Base-by-base conservation (phyloP, 1,139 yeast genomes). In the Hanseniaspora uvarum region DNA sequence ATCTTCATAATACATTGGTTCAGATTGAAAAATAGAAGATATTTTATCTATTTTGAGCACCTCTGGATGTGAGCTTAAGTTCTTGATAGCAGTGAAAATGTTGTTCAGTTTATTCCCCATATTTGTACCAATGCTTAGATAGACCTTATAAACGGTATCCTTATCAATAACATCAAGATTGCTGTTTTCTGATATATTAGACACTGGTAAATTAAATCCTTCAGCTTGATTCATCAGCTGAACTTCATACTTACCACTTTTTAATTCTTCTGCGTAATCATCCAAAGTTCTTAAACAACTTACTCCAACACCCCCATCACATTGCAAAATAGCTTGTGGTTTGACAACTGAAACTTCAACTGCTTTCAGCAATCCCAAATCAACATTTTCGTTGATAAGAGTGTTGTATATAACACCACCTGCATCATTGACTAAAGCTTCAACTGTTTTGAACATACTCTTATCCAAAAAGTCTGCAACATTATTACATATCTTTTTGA, bases 381-480 rank as follows among this genome's bases (percentile, higher is more conserved):
- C 67, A 36, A 63, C 58, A 8, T 59, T 56, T 56, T 74, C 75
- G 52, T 44, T 31, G 36, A 30, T 4, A 18, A 44, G 14, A 3
- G 26, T 28, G 37, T 31, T 31, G 46, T 78, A 72, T 3, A 82
- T 72, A 50, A 83, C 67, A 60, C 82, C 86, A 5, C 88, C 83
- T 24, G 87, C 82, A 12, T 80, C 77, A 57, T 81, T 77, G 3
- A 86, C 94, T 57, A 92, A 74, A 0, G 97, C 96, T 65, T 92
- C 98, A 2, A 92, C 95, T 0, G 98, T 92, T 63, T 86, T 84
- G 70, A 86, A 92, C 59, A 81, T 80, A 1, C 95, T 78, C 18
- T 67, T 67, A 62, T 86, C 95, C 10, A 87, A 86, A 62, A 81
- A 85, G 1, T 64, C 63, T 0, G 78, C 72, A 21, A 79, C 73